A percentile compares a stretch with the other conserved stretches of the same genome.
phyloP scores from a whole-genome alignment of 345 rosid genomes.

The Citrus cavaleriei region DNA sequence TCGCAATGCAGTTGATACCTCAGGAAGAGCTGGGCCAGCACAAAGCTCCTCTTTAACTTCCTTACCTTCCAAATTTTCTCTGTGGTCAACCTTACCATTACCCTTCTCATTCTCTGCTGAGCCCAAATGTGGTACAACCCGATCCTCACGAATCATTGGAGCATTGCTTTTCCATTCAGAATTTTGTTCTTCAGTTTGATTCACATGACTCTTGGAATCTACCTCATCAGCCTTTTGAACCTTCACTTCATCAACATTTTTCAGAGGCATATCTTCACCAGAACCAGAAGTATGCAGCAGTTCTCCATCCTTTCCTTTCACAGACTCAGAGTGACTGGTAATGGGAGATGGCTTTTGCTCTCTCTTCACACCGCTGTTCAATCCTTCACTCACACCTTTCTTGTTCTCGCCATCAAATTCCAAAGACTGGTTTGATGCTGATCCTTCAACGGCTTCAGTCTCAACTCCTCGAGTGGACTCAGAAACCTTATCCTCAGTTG shows the following conservation, averaged over 20 bases:
- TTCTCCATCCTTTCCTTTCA: constrained; percentile 22
- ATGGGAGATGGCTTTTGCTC: constrained; percentile 29
- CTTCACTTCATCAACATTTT: constrained; percentile 26
- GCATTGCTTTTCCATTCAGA: constrained; percentile 23
- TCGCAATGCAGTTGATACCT: constrained; percentile 2
- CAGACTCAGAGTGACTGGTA: constrained; percentile 17
- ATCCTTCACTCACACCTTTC: constrained; percentile 13
- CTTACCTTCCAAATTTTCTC: constrained; percentile 21
- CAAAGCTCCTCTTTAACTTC: constrained; percentile 17
- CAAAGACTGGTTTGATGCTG: constrained; percentile 9
- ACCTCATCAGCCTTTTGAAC: constrained; percentile 32
- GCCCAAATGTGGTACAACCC: constrained; percentile 9
- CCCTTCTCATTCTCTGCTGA: constrained; percentile 22
- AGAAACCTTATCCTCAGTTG: constrained; percentile 29
- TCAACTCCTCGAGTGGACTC: constrained; percentile 19
- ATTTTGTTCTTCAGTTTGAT: constrained; percentile 21
- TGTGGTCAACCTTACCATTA: constrained; percentile 35
- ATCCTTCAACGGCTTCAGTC: constrained; percentile 26
- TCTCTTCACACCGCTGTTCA: constrained; percentile 11
- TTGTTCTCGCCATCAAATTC: constrained; percentile 24
- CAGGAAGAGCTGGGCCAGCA: constrained; percentile 12
- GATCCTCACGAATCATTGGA: constrained; percentile 5
- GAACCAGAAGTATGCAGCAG: constrained; percentile 19
- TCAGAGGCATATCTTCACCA: constrained; percentile 16
- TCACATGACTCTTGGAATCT: constrained; percentile 7